Conservation (phyloP, 352 stramenopile species). For the Ophiocytium majus region DNA sequence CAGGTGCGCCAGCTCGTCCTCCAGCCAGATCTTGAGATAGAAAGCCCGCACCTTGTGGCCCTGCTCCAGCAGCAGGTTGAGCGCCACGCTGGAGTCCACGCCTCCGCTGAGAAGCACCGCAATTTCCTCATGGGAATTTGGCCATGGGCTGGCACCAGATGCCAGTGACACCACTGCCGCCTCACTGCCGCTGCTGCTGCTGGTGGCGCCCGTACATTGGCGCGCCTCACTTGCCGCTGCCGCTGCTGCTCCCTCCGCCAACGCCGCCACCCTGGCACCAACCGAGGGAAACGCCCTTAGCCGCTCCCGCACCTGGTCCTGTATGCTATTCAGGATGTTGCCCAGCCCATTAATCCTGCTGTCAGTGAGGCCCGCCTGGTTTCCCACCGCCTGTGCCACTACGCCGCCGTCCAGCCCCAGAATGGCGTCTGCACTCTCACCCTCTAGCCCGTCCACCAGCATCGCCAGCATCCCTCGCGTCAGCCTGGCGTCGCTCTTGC, state of each 20-base stretch:
- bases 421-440: conserved; percentile 37
- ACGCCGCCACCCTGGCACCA: too few species aligned
- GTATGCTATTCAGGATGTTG: conserved; percentile 37
- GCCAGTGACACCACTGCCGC: not conserved
- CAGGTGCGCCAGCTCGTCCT: conserved; percentile 76
- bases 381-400: conserved; percentile 33
- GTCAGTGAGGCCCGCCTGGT: conserved; percentile 37
- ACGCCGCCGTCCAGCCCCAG: conserved; percentile 33
- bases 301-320: conserved; percentile 31
- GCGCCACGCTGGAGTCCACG: conserved; percentile 73
- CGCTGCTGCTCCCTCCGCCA: not conserved
- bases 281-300: not conserved
- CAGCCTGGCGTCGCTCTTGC: conserved; percentile 41
- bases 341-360: conserved; percentile 49
- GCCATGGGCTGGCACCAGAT: not conserved
- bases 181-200: not conserved
- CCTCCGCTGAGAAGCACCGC: conserved; percentile 71
- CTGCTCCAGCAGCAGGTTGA: conserved; percentile 67
- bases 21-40: conserved; percentile 79
- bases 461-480: conserved; percentile 43
- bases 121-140: conserved; percentile 56
- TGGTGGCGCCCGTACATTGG: not conserved
- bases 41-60: conserved; percentile 72
- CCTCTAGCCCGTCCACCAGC: conserved; percentile 30
- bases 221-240: not conserved